phyloP scores from a whole-genome alignment of 495 filamentous ascomycete species.

The Aspergillus taichungensis region DNA sequence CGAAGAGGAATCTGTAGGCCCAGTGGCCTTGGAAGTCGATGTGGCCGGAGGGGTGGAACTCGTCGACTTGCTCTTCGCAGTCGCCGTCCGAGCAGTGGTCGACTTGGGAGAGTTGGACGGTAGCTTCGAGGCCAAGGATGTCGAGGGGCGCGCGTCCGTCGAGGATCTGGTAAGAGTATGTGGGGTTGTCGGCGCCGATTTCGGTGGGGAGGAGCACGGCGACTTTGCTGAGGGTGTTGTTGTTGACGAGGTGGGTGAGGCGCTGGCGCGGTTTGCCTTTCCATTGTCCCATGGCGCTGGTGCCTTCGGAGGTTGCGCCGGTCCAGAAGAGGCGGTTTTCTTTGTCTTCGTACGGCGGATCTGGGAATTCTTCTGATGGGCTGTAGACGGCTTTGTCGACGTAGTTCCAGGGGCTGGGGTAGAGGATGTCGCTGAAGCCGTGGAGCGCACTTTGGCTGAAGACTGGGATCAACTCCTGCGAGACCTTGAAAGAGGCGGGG shows the following conservation, averaged over 20 bases:
- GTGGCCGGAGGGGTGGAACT: constrained; percentile 36
- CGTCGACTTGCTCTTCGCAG: constrained; percentile 41
- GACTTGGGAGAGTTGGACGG: constrained; percentile 41
- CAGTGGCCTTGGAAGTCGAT: constrained; percentile 51
- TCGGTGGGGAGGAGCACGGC: constrained; percentile 31
- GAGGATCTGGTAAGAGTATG: constrained; percentile 33
- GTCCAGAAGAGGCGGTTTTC: constrained; percentile 44
- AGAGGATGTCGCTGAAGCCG: constrained; percentile 43
- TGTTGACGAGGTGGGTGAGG: constrained; percentile 45
- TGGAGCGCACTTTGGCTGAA: constrained; percentile 65
- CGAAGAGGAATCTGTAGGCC: constrained; percentile 57
- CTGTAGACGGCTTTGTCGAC: constrained; percentile 39
- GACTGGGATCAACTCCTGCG: constrained; percentile 57
- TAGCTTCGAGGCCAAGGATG: constrained; percentile 23
- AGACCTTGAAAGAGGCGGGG: constrained; percentile 51
- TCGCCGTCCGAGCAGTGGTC: constrained; percentile 42
- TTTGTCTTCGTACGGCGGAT: constrained; percentile 32
- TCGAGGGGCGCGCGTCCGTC: constrained; percentile 21
- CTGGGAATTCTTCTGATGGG: constrained; percentile 28
- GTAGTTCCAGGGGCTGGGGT: constrained; percentile 43
- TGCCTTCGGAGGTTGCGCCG: constrained; percentile 49
- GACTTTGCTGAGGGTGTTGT: constrained; percentile 37
- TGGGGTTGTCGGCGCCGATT: constrained; percentile 3
- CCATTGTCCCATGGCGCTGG: constrained; percentile 44
- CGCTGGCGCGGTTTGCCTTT: constrained; percentile 52